phyloP scores from a whole-genome alignment of 2,329 filamentous ascomycete species.

The Penicillium sp. region DNA sequence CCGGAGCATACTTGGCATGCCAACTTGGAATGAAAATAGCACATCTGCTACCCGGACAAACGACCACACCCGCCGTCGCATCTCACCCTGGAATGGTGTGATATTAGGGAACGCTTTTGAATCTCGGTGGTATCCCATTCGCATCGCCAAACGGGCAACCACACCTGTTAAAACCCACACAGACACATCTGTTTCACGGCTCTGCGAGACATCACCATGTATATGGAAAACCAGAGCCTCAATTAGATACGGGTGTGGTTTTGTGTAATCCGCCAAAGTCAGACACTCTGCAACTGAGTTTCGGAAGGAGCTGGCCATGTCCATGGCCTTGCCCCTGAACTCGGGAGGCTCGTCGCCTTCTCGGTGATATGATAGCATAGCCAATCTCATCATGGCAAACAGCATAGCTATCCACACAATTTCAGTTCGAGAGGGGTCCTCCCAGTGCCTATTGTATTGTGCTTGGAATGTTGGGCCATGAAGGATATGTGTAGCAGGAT shows the following conservation, averaged over 20 bases:
- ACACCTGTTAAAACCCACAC: constrained; percentile 61
- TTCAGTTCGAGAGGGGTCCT: constrained; percentile 56
- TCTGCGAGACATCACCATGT: constrained; percentile 60
- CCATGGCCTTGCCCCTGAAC: constrained; percentile 56
- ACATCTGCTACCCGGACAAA: constrained; percentile 60
- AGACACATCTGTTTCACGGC: constrained; percentile 59
- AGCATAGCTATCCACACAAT: constrained; percentile 63
- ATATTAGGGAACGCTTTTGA: constrained; percentile 60
- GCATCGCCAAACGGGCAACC: constrained; percentile 62
- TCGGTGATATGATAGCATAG: constrained; percentile 61
- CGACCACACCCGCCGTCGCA: constrained; percentile 51
- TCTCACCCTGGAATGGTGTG: constrained; percentile 62
- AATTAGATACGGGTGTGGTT: constrained; percentile 59
- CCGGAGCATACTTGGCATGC: constrained; percentile 65
- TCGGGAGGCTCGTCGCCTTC: constrained; percentile 65
- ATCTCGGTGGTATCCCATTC: constrained; percentile 66
- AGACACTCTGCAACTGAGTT: constrained; percentile 63
- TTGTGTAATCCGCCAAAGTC: constrained; percentile 63
- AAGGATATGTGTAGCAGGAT: constrained; percentile 66
- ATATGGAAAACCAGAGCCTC: constrained; percentile 63
- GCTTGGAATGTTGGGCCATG: constrained; percentile 84
- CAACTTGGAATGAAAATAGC: constrained; percentile 66
- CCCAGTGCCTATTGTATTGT: constrained; percentile 66
- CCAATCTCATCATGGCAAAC: constrained; percentile 64
- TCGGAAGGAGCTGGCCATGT: constrained; percentile 48